Evolutionary conservation across 192 early-diverging fungal genomes (phyloP).

Genomic region (Diversispora epigaea): DNA sequence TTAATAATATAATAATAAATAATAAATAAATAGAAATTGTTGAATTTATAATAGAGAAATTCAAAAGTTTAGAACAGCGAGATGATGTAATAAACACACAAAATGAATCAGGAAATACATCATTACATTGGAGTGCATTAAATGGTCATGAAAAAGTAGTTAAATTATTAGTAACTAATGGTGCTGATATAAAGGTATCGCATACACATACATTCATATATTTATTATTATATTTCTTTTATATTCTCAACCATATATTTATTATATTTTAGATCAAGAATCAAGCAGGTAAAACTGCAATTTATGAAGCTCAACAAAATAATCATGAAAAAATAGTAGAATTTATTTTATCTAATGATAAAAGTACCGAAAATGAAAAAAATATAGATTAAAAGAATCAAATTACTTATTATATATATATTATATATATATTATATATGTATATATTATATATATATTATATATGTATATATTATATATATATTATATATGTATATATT

Average conservation of each 20-base stretch:
- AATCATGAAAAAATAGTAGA: conserved; percentile 48
- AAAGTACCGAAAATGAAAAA: conserved; percentile 30
- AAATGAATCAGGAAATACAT: conserved; percentile 65
- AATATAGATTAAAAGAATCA: neutral
- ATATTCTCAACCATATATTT: neutral
- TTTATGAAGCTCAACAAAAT: conserved; percentile 49
- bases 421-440: no score
- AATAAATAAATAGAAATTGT: conserved; percentile 50
- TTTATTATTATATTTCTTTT: no score
- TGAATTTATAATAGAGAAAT: conserved; percentile 47
- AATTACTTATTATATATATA: no score
- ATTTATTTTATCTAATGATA: conserved; percentile 39
- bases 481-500: no score
- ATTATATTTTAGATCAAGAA: conserved; percentile 42
- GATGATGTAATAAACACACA: conserved; percentile 47
- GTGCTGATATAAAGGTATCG: conserved; percentile 61
- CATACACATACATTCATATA: no score
- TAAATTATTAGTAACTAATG: conserved; percentile 57
- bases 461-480: no score
- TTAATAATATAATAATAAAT: neutral
- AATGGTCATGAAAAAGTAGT: conserved; percentile 76
- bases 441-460: no score
- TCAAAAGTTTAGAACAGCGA: conserved; percentile 2
- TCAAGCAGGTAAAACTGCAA: conserved; percentile 38
- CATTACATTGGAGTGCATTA: conserved; percentile 84